These are phyloP conservation scores for Suhomyces terraborum DNA, from an alignment of 1,139 yeast species.

Conservation along the genomic window DNA sequence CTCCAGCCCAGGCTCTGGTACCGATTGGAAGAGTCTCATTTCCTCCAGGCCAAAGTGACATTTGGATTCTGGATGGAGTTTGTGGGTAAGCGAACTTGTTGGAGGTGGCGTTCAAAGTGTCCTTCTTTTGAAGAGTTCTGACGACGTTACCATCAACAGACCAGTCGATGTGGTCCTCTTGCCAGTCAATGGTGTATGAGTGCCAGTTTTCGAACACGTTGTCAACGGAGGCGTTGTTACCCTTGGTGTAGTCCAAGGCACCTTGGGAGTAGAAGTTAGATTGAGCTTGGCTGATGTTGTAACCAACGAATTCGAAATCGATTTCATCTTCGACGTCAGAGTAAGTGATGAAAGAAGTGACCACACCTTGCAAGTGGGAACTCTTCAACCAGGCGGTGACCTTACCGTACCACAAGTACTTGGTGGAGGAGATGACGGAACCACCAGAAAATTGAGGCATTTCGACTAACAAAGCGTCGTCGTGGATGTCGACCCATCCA, in stretches of 20 bases:
- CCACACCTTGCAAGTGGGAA: conserved; percentile 77
- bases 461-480: conserved; percentile 61
- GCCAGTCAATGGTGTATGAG: conserved; percentile 82
- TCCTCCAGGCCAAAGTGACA: conserved; percentile 95
- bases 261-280: conserved; percentile 82
- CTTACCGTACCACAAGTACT: conserved; percentile 87
- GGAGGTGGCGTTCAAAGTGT: conserved; percentile 69
- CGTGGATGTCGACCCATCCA: conserved; percentile 61
- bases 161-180: conserved; percentile 72
- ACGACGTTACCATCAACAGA: conserved; percentile 66
- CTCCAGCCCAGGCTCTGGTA: conserved; percentile 95
- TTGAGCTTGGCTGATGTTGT: conserved; percentile 64
- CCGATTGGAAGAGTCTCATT: conserved; percentile 63
- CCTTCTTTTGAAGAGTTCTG: conserved; percentile 65
- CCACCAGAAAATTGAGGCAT: conserved; percentile 83
- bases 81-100: conserved; percentile 73
- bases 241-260: conserved; percentile 64
- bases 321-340: conserved; percentile 90
- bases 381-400: conserved; percentile 68
- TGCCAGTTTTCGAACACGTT: conserved; percentile 71
- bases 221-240: conserved; percentile 46
- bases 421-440: conserved; percentile 77
- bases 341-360: conserved; percentile 80
- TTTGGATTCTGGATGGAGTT: conserved; percentile 84
- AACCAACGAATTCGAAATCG: conserved; percentile 85